Base-by-base conservation (phyloP, 2,329 filamentous ascomycete species). In the Orbilia quercus region DNA sequence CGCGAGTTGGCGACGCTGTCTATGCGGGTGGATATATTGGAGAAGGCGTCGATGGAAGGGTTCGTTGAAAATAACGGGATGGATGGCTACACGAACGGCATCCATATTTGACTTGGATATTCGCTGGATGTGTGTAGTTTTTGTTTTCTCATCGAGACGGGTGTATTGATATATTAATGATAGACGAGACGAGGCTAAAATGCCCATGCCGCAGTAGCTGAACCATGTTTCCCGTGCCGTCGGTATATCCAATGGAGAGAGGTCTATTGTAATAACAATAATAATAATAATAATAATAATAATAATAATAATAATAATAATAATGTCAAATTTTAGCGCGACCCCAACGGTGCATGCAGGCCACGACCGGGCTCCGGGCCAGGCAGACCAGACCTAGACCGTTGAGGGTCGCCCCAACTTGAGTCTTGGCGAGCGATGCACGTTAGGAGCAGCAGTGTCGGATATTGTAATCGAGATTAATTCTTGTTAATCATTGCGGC, bases 1-100 rank as follows among this genome's bases (percentile, higher is more conserved):
- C 57, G 75, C 14, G 77, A 78, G 57, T 75, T 77, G 3, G 75
- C 76, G 25, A 77, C 62, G 23, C 74, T 76, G 7, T 75, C 71
- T 16, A 76, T 71, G 38, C 75, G 75, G 22, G 69, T 78, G 45
- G 77, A 77, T 22, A 55, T 78, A 14, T 70, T 75, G 18, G 77
- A 78, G 63, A 74, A 69, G 18, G 69, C 69, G 5, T 60, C 69
- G 22, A 45, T 54, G 44, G 69, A 73, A 22, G 69, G 69, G 7
- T 73, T 55, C 23, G 60, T 73, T 2, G 69, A 73, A 6, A 54
- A 44, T 12, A 50, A 50, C 16, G 66, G 54, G 2, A 54, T 51
- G 22, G 67, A 64, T 25, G 67, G 54, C 14, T 66, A 73, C 31
- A 60, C 60, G 7, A 73, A 73, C 28, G 69, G 69, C 1, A 66